Base-by-base conservation (phyloP, 1,284 basidiomycete genomes). In the Ceratobasidium sp. region DNA sequence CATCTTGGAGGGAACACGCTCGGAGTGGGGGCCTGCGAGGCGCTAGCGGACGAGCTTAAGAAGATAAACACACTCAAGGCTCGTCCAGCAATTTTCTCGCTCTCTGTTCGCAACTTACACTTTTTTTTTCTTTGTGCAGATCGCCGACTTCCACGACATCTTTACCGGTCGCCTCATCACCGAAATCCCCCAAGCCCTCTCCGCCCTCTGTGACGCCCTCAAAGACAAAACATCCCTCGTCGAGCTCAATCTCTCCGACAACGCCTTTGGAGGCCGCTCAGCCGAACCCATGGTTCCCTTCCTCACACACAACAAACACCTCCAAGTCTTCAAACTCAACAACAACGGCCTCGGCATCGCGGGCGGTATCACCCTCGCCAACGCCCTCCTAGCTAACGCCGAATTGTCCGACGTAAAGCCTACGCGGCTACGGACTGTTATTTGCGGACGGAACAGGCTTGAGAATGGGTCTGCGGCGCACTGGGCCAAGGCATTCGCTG, bases 261-360 rank as follows among this genome's bases (percentile, higher is more conserved):
- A 99, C 80, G 97, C 97, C 6, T 99, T 99, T 79, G 97, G 97
- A 45, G 96, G 96, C 41, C 91, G 97, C 79, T 97, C 94, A 51
- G 96, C 97, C 19, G 95, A 98, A 80, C 95, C 97, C 56, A 94
- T 99, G 85, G 95, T 97, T 62, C 91, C 93, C 57, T 94, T 98
- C 86, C 89, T 98, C 79, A 89, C 89, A 69, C 85, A 90, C 79
- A 97, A 95, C 82, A 91, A 89, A 69, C 88, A 87, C 77, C 89
- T 96, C 84, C 89, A 92, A 80, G 87, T 95, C 74, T 90, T 99
- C 81, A 93, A 92, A 80, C 89, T 99, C 77, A 98, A 95, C 84
- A 99, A 99, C 87, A 99, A 99, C 83, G 97, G 97, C 44, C 89
- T 99, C 44, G 98, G 98, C n/a, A 93, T 95, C 29, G 90, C 89